Evolutionary conservation across 441 rosid species (phyloP).

Genomic region (Adansonia gregorii): DNA sequence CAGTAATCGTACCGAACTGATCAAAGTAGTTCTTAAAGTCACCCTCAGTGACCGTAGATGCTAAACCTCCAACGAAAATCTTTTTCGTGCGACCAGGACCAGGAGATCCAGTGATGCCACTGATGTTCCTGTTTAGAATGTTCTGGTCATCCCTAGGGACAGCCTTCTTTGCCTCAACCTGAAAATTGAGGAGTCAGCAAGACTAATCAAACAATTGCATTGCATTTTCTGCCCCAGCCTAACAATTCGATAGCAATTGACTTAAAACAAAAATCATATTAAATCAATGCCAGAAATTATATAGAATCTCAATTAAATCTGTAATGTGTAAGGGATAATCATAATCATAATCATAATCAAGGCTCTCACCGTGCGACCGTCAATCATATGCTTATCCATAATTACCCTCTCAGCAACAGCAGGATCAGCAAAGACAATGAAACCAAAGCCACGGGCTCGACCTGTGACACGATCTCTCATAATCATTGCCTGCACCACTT

Average conservation of each 20-base stretch:
- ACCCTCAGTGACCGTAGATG: slow-evolving; percentile 63
- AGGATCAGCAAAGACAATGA: slow-evolving; percentile 68
- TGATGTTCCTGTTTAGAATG: slow-evolving; percentile 46
- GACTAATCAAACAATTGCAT: slow-evolving; percentile 27
- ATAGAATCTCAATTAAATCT: slow-evolving; percentile 22
- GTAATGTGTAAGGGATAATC: slow-evolving; percentile 24
- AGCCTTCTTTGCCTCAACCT: slow-evolving; percentile 83
- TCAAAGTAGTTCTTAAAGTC: slow-evolving; percentile 76
- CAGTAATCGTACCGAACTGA: slow-evolving; percentile 66
- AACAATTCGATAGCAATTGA: slow-evolving; percentile 14
- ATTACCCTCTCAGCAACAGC: slow-evolving; percentile 71
- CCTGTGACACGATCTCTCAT: slow-evolving; percentile 75
- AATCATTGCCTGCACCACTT: slow-evolving; percentile 69
- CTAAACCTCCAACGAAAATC: slow-evolving; percentile 76
- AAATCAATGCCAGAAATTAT: slow-evolving; percentile 9
- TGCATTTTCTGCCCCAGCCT: slow-evolving; percentile 24
- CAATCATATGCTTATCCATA: slow-evolving; percentile 74
- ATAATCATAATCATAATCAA: slow-evolving; percentile 18
- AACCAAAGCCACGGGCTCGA: slow-evolving; percentile 81
- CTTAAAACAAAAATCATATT: slow-evolving; percentile 14
- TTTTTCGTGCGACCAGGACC: slow-evolving; percentile 55
- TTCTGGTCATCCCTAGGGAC: slow-evolving; percentile 74
- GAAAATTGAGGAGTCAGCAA: slow-evolving; percentile 32
- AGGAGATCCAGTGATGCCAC: slow-evolving; percentile 52
- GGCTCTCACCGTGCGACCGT: slow-evolving; percentile 69